Percentiles rank a stretch among this genome's conserved stretches.
These are phyloP conservation scores for Carex cristatella DNA, from an alignment of 176 grass and related monocot genomes.

Conservation along the genomic window DNA sequence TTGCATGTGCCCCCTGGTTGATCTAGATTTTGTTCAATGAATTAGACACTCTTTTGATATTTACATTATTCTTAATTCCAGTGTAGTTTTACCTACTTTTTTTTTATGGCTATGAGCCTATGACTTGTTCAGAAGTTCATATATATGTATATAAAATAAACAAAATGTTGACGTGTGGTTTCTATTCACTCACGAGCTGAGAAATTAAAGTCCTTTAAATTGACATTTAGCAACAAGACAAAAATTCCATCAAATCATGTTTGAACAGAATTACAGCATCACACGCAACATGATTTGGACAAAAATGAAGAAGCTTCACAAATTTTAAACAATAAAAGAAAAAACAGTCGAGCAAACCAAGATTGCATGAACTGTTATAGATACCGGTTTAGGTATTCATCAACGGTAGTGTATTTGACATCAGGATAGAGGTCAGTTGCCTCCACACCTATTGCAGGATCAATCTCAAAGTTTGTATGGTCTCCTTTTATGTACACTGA, in stretches of 20 bases:
- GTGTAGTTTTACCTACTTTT: background rate
- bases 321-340: background rate
- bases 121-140: background rate
- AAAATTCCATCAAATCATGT: background rate
- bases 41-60: background rate
- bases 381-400: conserved; percentile 36
- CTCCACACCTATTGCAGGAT: conserved; percentile 39
- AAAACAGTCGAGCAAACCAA: background rate
- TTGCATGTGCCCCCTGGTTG: background rate
- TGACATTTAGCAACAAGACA: background rate
- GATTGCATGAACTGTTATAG: background rate
- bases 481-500: conserved; percentile 41
- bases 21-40: background rate
- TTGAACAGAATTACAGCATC: background rate
- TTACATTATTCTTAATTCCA: background rate
- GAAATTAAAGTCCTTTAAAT: background rate
- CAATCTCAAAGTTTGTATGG: conserved; percentile 41
- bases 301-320: background rate
- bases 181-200: background rate
- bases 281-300: background rate
- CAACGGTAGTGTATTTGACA: conserved; percentile 34
- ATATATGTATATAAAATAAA: background rate
- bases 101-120: background rate
- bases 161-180: background rate
- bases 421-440: conserved; percentile 51